Evolutionary conservation across 2,329 filamentous ascomycete genomes (phyloP).

Genomic region (Hypoxylon sp.): DNA sequence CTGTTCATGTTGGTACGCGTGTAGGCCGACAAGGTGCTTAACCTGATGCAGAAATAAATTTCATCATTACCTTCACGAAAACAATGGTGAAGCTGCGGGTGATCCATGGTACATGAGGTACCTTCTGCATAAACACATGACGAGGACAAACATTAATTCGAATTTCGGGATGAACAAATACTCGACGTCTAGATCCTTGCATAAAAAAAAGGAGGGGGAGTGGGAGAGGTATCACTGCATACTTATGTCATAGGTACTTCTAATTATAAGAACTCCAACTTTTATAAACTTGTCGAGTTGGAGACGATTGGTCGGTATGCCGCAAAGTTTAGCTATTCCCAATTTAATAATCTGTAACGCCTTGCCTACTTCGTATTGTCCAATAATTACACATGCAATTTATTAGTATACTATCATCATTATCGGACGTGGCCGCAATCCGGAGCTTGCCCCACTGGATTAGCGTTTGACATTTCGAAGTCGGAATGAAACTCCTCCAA

Average conservation of each 20-base stretch:
- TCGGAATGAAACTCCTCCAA: constrained; percentile 27
- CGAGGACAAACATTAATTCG: too few relatives aligned
- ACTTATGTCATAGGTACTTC: constrained; percentile 20
- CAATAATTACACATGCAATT: constrained; percentile 1
- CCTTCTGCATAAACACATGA: too few relatives aligned
- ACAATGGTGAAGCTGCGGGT: background rate
- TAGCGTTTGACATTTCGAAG: constrained; percentile 28
- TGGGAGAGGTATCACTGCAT: constrained; percentile 8
- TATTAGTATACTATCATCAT: background rate
- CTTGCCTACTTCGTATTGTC: too few relatives aligned
- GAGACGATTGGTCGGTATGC: constrained; percentile 18
- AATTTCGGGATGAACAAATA: too few relatives aligned
- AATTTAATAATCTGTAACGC: too few relatives aligned
- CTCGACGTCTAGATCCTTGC: too few relatives aligned
- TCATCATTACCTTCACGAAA: background rate
- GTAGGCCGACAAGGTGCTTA: background rate
- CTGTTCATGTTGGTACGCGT: constrained; percentile 4
- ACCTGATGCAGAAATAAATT: constrained; percentile 3
- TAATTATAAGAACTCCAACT: background rate
- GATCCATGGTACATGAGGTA: background rate
- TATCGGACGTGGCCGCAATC: constrained; percentile 41
- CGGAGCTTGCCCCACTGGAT: constrained; percentile 34
- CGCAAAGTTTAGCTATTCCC: constrained; percentile 14
- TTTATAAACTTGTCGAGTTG: background rate
- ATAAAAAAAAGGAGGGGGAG: background rate